Base-by-base conservation (phyloP, 139 green algal species). In the Tetratostichococcus sp. region DNA sequence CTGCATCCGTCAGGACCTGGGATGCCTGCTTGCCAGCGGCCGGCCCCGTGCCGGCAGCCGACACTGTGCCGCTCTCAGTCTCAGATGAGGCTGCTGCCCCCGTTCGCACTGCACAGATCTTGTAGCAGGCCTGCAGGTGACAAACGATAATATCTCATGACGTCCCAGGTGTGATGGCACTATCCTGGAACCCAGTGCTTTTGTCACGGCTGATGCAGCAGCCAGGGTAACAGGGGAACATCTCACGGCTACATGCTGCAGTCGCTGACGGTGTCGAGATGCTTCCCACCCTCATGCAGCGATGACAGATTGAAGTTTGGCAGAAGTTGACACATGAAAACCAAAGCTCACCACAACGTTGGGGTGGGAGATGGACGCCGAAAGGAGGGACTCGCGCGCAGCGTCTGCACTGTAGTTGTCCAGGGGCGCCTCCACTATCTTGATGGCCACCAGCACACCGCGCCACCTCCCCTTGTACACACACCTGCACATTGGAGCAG, bases 301-400 rank as follows among this genome's bases (percentile, higher is more conserved):
- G 11, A 62, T 62, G 50, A 62, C 19, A 50, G 6, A 11, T 50
- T 50, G 39, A 50, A 50, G 39, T n/a, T n/a, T n/a, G n/a, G n/a
- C n/a, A n/a, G n/a, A n/a, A n/a, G n/a, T n/a, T n/a, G n/a, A 50
- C 39, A 50, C 8, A 50, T 6, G 8, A 50, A 50, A 50, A 50
- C 39, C 6, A 6, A 21, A 21, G 39, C 50, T 2, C 50, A 62
- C 50, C 25, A 76, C 65, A 32, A 76, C 28, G 34, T 76, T 76
- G 57, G 72, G 72, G 72, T 76, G 72, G 32, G 58, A 65, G 0
- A 76, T 73, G 32, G 86, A 91, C 71, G 39, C 69, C 17, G 87
- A 89, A 43, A 43, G 79, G n/a, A 72, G 86, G 62, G 84, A 88
- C 70, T 92, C 72, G 31, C 72, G 72, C 2, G 86, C 72, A 81